phyloP scores from a whole-genome alignment of 2,329 filamentous ascomycete genomes.

The Dothideomycetes sp. region DNA sequence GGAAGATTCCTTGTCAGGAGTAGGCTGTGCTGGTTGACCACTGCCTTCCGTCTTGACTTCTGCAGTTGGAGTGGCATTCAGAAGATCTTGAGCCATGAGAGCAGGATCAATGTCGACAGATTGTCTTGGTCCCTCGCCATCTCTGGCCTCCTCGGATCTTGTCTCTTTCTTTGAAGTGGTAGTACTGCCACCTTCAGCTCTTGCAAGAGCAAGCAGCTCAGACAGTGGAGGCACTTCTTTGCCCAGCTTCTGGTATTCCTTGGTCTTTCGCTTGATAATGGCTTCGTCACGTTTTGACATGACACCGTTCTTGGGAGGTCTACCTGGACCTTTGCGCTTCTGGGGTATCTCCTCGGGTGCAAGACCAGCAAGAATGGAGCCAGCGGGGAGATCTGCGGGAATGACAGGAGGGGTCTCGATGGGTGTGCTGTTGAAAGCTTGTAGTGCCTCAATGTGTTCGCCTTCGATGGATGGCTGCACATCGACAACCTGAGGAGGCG shows the following conservation, averaged over 20 bases:
- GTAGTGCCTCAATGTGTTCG: constrained; percentile 1
- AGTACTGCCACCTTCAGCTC: constrained; percentile 20
- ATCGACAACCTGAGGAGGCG: constrained; percentile 12
- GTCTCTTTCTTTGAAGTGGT: constrained; percentile 12
- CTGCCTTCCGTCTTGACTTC: constrained; percentile 7
- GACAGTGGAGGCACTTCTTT: constrained; percentile 21
- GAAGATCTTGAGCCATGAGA: constrained; percentile 11
- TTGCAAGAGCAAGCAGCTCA: constrained; percentile 25
- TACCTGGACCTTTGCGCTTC: constrained; percentile 66
- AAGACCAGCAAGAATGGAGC: constrained; percentile 24
- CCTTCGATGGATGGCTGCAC: constrained; percentile 14
- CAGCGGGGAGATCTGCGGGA: constrained; percentile 17
- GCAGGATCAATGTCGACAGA: constrained; percentile 13
- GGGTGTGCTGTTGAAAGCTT: constrained; percentile 1
- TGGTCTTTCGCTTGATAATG: constrained; percentile 26
- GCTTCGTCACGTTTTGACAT: constrained; percentile 64
- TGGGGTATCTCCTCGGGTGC: constrained; percentile 37
- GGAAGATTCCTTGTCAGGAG: constrained; percentile 21
- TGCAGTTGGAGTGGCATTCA: constrained; percentile 5
- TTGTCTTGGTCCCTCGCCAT: constrained; percentile 11
- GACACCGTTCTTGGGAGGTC: constrained; percentile 72
- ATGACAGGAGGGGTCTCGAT: constrained; percentile 13
- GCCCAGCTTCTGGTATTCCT: constrained; percentile 28
- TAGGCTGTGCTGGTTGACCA: constrained; percentile 5
- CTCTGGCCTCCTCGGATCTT: constrained; percentile 17